Evolutionary conservation across 495 filamentous ascomycete species (phyloP), one percentile per base, ranked within the genome.

Genomic region (Letharia lupina): DNA sequence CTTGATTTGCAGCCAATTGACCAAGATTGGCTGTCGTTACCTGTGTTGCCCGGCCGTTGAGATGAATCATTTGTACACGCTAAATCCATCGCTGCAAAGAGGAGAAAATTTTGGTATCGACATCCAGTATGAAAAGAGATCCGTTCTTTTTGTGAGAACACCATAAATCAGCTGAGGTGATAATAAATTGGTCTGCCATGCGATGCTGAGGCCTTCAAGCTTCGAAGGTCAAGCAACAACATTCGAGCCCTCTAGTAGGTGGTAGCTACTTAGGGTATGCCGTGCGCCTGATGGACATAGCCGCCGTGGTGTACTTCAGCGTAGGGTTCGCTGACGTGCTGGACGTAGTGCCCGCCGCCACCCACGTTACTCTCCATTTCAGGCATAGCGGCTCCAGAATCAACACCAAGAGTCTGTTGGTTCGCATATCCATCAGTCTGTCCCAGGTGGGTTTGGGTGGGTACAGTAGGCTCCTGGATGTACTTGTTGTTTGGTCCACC

Each of bases 401-500:
- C 20, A n/a, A 44, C 57, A 62, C 45, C 58, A 10, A 9, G 16
- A 57, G 15, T 57, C 54, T 35, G 54, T 35, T 57, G 54, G 33
- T 57, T 57, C 33, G 54, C 31, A 37, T 57, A 37, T 57, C 54
- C 54, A 57, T 37, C 33, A n/a, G 31, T 57, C 13, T 37, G 54
- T 37, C 12, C 31, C 0, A 6, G 33, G 33, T 57, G 10, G 15
- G 54, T 20, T 4, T 57, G 54, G 18, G 15, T 37, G 13, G 54
- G 54, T n/a, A 37, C 33, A 37, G 54, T 57, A 18, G 54, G 54
- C 54, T 57, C 54, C 10, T 37, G 54, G 7, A 3, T 57, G 13
- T 71, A 73, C 52, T 67, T 67, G 33, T 47, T 65, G 28, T 63
- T 62, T 9, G 71, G 65, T 57, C 67, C 71, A 9, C 69, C 69